phyloP scores from a whole-genome alignment of 2,329 filamentous ascomycete species.

The Sclerotinia subarctica region DNA sequence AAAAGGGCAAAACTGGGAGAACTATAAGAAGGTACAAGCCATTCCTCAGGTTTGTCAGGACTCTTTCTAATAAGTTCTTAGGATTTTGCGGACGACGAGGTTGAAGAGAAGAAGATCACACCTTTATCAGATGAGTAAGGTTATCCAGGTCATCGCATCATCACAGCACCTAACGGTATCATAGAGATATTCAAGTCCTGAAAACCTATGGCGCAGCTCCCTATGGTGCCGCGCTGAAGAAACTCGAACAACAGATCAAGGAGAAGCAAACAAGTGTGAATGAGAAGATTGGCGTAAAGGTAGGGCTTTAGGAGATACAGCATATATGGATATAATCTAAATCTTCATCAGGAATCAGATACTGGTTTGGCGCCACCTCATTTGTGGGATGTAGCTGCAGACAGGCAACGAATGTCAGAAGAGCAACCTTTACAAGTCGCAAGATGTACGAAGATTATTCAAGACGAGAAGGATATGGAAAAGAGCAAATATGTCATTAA shows the following conservation, averaged over 20 bases:
- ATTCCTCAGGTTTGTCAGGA: background rate
- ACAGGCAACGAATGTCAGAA: conserved; percentile 97
- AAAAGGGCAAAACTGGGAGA: conserved; percentile 89
- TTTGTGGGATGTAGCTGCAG: conserved; percentile 97
- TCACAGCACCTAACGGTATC: conserved; percentile 39
- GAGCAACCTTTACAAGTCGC: conserved; percentile 97
- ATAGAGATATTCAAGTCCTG: conserved; percentile 95
- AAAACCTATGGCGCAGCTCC: conserved; percentile 98
- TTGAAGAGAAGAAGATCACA: conserved; percentile 99
- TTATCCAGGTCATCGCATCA: conserved; percentile 17
- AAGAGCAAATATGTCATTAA: conserved; percentile 99
- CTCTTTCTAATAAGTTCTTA: conserved; percentile 18
- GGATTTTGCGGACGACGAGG: conserved; percentile 84
- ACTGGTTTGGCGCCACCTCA: conserved; percentile 97
- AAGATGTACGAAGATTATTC: conserved; percentile 98
- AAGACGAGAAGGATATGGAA: conserved; percentile 89
- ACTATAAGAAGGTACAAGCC: conserved; percentile 79
- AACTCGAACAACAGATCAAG: conserved; percentile 98
- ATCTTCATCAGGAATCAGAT: conserved; percentile 76
- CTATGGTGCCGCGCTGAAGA: conserved; percentile 90
- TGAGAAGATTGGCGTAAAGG: conserved; percentile 93
- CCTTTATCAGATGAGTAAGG: conserved; percentile 92
- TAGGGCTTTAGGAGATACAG: conserved; percentile 37
- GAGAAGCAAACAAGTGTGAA: conserved; percentile 98
- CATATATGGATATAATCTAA: background rate